Conservation (phyloP, 2,329 filamentous ascomycete genomes). For the Aspergillus brunneoviolaceus region DNA sequence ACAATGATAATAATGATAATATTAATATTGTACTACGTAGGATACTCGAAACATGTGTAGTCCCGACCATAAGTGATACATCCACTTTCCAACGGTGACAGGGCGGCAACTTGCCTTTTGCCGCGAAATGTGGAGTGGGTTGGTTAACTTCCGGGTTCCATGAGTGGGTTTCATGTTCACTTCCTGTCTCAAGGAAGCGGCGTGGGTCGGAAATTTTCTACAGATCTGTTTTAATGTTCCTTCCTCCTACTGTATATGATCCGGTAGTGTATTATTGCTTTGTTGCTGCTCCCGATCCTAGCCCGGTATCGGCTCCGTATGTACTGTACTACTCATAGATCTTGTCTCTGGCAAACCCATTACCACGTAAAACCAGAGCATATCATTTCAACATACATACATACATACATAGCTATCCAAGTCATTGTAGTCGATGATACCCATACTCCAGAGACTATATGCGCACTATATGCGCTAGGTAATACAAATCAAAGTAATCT, state of each 20-base stretch:
- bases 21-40: no score
- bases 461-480: no score
- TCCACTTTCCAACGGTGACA: conserved; percentile 15
- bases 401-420: no score
- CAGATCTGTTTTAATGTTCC: background rate
- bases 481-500: background rate
- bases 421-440: no score
- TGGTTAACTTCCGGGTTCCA: conserved; percentile 1
- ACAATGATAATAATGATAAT: no score
- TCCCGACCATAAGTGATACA: conserved; percentile 14
- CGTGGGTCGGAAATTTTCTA: background rate
- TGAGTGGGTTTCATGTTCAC: conserved; percentile 21
- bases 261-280: background rate
- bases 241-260: background rate
- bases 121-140: conserved; percentile 9
- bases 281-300: background rate
- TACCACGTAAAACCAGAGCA: no score
- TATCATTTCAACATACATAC: no score
- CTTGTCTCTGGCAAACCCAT: no score
- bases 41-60: no score
- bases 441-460: no score
- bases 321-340: no score
- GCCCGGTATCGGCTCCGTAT: no score
- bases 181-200: background rate
- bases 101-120: conserved; percentile 13